Evolutionary conservation across 2,329 filamentous ascomycete species (phyloP), one percentile per base, ranked within the genome.

Genomic region (Thielaviopsis punctulata): DNA sequence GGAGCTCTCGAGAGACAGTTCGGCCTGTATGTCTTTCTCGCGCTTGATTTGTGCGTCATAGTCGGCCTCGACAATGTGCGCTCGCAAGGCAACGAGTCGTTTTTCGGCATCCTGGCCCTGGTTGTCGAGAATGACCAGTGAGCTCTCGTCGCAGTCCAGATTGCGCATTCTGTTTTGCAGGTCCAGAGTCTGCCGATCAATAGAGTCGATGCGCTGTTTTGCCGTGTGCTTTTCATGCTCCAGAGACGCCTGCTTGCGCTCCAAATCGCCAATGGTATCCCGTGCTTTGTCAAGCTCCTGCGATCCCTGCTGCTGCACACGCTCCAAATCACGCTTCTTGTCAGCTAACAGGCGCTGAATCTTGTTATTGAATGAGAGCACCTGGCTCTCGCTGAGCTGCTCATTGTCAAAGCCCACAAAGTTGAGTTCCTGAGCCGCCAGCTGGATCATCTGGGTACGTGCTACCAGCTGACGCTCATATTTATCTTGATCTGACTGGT

Each of bases 121-220:
- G 15, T 80, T 77, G 59, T 92, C 83, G 6, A 95, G 72, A 3
- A 85, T 72, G 23, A 84, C 84, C 63, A 86, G 86, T 27, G 78
- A 77, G 3, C 89, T 89, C 66, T 96, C 90, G 59, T 98, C 90
- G 25, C 89, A 75, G 33, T 84, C 76, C 52, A 98, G 82, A n/a
- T 72, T 70, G 59, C 82, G 75, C 27, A 87, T 70, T 27, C 84
- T 78, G 46, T 69, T 73, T 61, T 94, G 86, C 30, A 89, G 71
- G 1, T 69, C 67, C 3, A 66, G 67, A 6, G 82, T 77, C 51
- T 84, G 84, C 60, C 75, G 80, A 55, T 94, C 86, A 58, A 92
- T 88, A 5, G 72, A 67, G 1, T 71, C 69, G 55, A 94, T 87
- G 46, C 85, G 80, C 58, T 84, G 77, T 59, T 78, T 84, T 4